Evolutionary conservation across 202 grass and related monocot species (phyloP), one percentile per base, ranked within the genome.

Genomic region (Schoenoplectus triqueter): DNA sequence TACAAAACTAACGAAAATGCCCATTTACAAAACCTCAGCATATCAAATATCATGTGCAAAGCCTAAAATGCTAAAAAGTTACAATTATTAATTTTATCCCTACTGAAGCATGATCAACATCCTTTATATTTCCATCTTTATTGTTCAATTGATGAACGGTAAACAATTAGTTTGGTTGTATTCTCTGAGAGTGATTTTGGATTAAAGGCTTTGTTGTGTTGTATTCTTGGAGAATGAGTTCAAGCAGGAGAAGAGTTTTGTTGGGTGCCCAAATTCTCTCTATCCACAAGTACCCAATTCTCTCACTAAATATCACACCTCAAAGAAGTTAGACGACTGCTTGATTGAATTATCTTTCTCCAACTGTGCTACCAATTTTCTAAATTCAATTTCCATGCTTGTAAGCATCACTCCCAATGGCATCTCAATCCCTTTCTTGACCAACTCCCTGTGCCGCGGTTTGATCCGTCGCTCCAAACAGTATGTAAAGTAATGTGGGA

Each of bases 401-500:
- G 91, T 94, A 50, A 94, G 90, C 90, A 92, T 91, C 64, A 87
- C 89, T 4, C 90, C 50, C 75, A 92, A 91, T 47, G 87, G 90
- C 87, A 92, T 77, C 50, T 10, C 10, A 55, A 92, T 70, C 84
- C 94, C 86, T 66, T 89, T 91, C 6, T 80, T 84, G 0, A 51
- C 73, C 3, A 87, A 72, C 15, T 90, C 89, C 41, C 74, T 85
- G 76, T 94, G 90, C 64, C 92, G 89, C 18, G 90, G 89, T 84
- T 76, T 82, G 77, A 97, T 92, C 84, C 92, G 80, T 84, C 89
- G 86, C 66, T 92, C 92, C 82, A 97, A 86, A 84, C 94, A 91
- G 78, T 90, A 97, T 0, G 92, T 78, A 67, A 93, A 97, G 88
- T 91, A 97, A 83, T 97, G 90, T 15, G 90, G 92, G 87, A 97